Base-by-base conservation (phyloP, 805 yeast species). In the Zygosaccharomyces bailii region DNA sequence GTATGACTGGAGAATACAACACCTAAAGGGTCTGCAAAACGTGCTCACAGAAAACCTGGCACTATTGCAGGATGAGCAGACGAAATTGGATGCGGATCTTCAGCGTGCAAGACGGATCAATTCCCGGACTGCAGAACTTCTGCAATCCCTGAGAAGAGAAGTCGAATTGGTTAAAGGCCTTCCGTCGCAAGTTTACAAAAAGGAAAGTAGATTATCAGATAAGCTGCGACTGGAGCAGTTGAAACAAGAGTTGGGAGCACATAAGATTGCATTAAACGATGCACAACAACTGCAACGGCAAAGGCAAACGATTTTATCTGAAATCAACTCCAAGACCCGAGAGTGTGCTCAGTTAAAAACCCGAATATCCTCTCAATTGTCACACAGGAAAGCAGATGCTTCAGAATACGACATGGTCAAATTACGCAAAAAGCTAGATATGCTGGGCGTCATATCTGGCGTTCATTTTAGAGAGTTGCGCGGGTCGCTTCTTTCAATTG, bases 1-100 rank as follows among this genome's bases (percentile, higher is more conserved):
- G 86, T 77, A 76, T 51, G 74, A 72, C 39, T 82, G 87, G 88
- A 65, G 86, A 48, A 57, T 67, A 9, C 76, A 77, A 48, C 70
- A 80, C 37, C 55, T 75, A 4, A 65, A 67, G 18, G 79, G 77
- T 32, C 64, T 80, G 11, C 54, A 72, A 24, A 59, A 38, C 17
- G 66, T 61, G 6, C 37, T 65, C 16, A 32, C 46, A 11, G 69
- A 63, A 33, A 63, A 64, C 40, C 29, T 60, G 2, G 29, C 45
- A 1, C 21, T 55, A 5, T 30, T 64, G 21, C 49, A 54, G 19
- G 62, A 55, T 31, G 66, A 60, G 35, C 43, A 50, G n/a, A 45
- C 49, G 8, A 56, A 50, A 17, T 37, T 63, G n/a, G 46, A 42
- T 16, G 33, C 35, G 4, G 49, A 48, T 8, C 40, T 57, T 20